These are phyloP conservation scores for Trypethelium eluteriae DNA, from an alignment of 495 filamentous ascomycete genomes.

Conservation along the genomic window DNA sequence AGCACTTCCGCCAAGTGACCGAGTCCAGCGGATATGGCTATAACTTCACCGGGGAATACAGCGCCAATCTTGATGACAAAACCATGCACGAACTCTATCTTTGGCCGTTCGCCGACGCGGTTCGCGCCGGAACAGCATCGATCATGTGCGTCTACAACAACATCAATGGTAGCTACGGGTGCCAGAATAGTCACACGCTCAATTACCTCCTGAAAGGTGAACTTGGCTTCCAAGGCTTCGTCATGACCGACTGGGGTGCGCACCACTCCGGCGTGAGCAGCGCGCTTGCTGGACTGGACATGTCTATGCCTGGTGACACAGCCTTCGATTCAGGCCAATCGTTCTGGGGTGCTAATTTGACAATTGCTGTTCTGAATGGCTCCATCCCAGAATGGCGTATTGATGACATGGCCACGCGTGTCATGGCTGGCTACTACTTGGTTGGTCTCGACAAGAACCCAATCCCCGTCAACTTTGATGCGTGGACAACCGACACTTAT, in stretches of 20 bases:
- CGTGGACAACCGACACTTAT: conserved; percentile 66
- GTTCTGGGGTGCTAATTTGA: conserved; percentile 68
- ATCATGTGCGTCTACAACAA: conserved; percentile 93
- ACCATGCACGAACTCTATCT: conserved; percentile 94
- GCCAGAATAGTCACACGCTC: conserved; percentile 62
- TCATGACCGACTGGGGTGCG: conserved; percentile 85
- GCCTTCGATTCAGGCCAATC: conserved; percentile 61
- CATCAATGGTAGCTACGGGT: conserved; percentile 64
- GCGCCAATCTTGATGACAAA: conserved; percentile 84
- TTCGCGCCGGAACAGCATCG: conserved; percentile 36
- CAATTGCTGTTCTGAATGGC: conserved; percentile 70
- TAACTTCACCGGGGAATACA: conserved; percentile 56
- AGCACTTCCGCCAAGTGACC: conserved; percentile 66
- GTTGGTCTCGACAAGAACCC: conserved; percentile 57
- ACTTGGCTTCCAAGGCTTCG: conserved; percentile 88
- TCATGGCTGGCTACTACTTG: conserved; percentile 83
- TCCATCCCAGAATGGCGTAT: conserved; percentile 75
- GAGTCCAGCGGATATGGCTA: conserved; percentile 57
- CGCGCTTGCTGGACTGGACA: conserved; percentile 81
- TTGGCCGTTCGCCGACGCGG: conserved; percentile 68
- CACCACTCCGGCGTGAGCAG: conserved; percentile 75
- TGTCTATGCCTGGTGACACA: conserved; percentile 91
- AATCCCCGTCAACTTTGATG: conserved; percentile 70
- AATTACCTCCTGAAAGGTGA: conserved; percentile 87
- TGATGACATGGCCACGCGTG: conserved; percentile 79